Evolutionary conservation across 345 rosid species (phyloP).

Genomic region (Passiflora organensis): DNA sequence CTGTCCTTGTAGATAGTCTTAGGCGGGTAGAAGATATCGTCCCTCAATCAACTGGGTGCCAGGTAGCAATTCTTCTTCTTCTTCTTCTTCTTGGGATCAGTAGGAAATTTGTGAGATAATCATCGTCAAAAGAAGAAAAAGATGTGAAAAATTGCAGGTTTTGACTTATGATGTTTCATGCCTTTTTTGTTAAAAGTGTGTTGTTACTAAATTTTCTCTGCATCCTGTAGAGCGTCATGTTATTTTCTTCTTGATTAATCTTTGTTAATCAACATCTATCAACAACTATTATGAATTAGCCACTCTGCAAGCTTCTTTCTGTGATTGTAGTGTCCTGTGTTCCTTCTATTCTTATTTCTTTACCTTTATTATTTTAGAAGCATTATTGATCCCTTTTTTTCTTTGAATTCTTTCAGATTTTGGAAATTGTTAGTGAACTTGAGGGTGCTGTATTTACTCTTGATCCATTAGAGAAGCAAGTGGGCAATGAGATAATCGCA

Average conservation of each 20-base stretch:
- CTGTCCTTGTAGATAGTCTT: constrained; percentile 74
- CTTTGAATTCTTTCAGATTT: constrained; percentile 46
- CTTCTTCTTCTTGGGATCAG: neutral
- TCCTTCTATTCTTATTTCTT: neutral
- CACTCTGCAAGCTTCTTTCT: no score
- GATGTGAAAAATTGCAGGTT: no score
- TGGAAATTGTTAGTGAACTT: constrained; percentile 71
- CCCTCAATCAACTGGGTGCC: constrained; percentile 76
- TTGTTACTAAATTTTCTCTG: no score
- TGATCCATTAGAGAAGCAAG: constrained; percentile 80
- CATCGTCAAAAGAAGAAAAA: no score
- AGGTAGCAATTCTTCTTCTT: constrained; percentile 36
- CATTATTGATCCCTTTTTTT: constrained; percentile 8
- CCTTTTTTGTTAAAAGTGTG: no score
- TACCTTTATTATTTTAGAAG: neutral
- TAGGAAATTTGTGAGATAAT: neutral
- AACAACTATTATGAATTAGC: no score
- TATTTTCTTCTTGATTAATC: no score
- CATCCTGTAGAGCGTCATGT: no score
- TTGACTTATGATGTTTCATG: no score
- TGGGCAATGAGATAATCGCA: constrained; percentile 80
- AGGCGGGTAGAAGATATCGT: constrained; percentile 93
- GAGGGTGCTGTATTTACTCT: constrained; percentile 57
- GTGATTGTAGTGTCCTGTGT: neutral
- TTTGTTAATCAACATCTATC: no score